These are phyloP conservation scores for Cercospora zeina DNA, from an alignment of 2,329 filamentous ascomycete genomes.

Conservation along the genomic window DNA sequence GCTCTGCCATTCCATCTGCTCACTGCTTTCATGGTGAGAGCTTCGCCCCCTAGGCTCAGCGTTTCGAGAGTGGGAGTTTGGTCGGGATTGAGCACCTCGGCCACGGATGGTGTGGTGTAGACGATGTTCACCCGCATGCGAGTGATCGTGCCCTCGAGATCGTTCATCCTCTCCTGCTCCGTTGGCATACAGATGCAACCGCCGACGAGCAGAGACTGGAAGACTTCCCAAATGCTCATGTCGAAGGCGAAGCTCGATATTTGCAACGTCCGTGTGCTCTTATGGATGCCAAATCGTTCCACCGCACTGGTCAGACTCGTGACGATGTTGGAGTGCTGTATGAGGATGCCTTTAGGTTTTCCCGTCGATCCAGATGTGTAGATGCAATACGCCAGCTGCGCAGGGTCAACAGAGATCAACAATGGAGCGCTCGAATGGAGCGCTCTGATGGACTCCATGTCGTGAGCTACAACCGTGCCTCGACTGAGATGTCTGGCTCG, in stretches of 20 bases:
- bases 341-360: slow-evolving; percentile 17
- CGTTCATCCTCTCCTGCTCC: slow-evolving; percentile 29
- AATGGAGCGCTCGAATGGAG: too few species aligned
- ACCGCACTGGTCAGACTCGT: neutral
- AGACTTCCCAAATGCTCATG: slow-evolving; percentile 15
- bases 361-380: slow-evolving; percentile 21
- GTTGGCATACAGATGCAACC: slow-evolving; percentile 22
- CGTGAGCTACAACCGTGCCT: too few species aligned
- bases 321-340: slow-evolving; percentile 9
- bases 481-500: too few species aligned
- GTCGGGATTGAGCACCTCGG: neutral
- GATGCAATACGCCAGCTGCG: slow-evolving; percentile 8
- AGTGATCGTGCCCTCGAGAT: neutral
- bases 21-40: neutral
- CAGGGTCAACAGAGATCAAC: too few species aligned
- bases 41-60: neutral
- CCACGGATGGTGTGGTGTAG: neutral
- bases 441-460: too few species aligned
- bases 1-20: neutral
- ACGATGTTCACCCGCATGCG: neutral
- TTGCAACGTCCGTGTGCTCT: slow-evolving; percentile 1
- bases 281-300: neutral
- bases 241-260: slow-evolving; percentile 29
- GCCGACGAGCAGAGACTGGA: slow-evolving; percentile 22
- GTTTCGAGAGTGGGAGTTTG: neutral